phyloP scores from a whole-genome alignment of 2,329 filamentous ascomycete species.

The Penicillium vulpinum region DNA sequence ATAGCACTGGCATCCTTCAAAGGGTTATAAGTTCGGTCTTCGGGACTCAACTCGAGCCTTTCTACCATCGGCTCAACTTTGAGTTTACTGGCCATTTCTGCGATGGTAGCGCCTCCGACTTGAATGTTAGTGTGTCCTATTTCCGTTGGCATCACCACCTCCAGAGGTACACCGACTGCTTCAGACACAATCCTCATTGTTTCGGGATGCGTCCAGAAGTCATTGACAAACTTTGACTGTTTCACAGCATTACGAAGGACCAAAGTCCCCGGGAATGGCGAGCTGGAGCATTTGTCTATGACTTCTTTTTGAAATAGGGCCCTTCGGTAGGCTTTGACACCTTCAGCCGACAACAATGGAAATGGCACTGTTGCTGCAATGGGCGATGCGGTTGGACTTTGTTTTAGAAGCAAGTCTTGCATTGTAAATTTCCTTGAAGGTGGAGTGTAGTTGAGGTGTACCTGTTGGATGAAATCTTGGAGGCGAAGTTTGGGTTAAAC shows the following conservation, averaged over 20 bases:
- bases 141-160: constrained; percentile 26
- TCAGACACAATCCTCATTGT: constrained; percentile 26
- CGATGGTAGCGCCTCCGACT: constrained; percentile 15
- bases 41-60: constrained; percentile 13
- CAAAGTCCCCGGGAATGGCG: constrained; percentile 20
- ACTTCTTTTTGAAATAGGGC: constrained; percentile 14
- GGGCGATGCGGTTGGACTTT: constrained; percentile 6
- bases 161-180: constrained; percentile 21
- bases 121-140: constrained; percentile 32
- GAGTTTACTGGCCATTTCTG: constrained; percentile 17
- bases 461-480: constrained; percentile 3
- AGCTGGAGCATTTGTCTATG: constrained; percentile 14
- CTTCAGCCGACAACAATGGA: constrained; percentile 10
- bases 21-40: constrained; percentile 20
- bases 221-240: constrained; percentile 24
- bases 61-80: constrained; percentile 17
- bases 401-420: constrained; percentile 8
- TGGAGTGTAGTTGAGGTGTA: constrained; percentile 15
- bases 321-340: constrained; percentile 15
- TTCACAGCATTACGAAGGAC: constrained; percentile 23
- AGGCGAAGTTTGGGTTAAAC: not conserved
- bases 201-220: constrained; percentile 27
- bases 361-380: constrained; percentile 17
- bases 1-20: constrained; percentile 17
- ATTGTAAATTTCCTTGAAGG: constrained; percentile 14